Conservation (phyloP, 2,329 filamentous ascomycete species). For the Arthrobotrys sphaeroides region DNA sequence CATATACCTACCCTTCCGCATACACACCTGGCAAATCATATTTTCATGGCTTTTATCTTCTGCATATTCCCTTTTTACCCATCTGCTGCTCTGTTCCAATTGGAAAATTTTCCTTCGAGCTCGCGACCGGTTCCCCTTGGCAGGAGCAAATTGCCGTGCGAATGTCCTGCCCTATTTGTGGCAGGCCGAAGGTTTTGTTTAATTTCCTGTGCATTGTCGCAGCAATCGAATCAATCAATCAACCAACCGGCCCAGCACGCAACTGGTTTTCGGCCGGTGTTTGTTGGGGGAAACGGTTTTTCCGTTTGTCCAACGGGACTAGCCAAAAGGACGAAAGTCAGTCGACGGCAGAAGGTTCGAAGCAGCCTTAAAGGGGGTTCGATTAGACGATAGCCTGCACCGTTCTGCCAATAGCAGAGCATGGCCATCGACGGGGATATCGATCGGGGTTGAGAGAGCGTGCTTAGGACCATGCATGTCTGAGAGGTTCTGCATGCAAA, state of each 20-base stretch:
- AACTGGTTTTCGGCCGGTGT: not conserved
- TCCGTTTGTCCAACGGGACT: conserved; percentile 31
- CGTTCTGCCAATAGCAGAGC: not conserved
- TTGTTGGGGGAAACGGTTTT: conserved; percentile 5
- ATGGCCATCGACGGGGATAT: conserved; percentile 18
- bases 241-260: not conserved
- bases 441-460: conserved; percentile 11
- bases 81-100: conserved; percentile 8
- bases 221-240: conserved; percentile 9
- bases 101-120: conserved; percentile 16
- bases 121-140: conserved; percentile 10
- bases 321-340: conserved; percentile 21
- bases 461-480: conserved; percentile 24
- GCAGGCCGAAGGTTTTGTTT: conserved; percentile 3
- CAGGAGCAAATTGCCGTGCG: conserved; percentile 18
- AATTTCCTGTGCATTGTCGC: conserved; percentile 39
- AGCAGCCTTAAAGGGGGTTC: conserved; percentile 31
- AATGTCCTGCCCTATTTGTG: conserved; percentile 39
- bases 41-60: not conserved
- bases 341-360: conserved; percentile 10
- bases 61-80: not conserved
- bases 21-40: no score
- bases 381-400: conserved; percentile 1
- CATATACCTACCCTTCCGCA: not conserved
- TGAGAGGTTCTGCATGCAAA: conserved; percentile 51